Conservation (phyloP, 176 grass and related monocot genomes). For the Saccharum officinarum region DNA sequence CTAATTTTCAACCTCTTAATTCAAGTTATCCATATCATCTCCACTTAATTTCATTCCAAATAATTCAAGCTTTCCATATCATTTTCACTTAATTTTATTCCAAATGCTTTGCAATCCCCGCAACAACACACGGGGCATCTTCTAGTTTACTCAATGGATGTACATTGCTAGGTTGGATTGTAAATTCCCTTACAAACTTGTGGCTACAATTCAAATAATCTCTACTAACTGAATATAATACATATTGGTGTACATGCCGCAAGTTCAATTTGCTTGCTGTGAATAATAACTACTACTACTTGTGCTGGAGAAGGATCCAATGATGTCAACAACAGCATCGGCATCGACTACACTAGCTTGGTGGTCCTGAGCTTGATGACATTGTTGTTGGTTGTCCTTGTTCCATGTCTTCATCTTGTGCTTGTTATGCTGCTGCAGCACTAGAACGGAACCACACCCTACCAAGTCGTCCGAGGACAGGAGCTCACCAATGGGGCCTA, state of each 20-base stretch:
- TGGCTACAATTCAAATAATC: background rate
- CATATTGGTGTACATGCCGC: background rate
- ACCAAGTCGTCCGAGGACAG: constrained; percentile 68
- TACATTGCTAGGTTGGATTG: background rate
- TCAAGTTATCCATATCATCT: no score
- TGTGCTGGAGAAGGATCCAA: background rate
- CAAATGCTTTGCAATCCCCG: no score
- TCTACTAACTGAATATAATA: background rate
- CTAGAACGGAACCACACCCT: constrained; percentile 54
- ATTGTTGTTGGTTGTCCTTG: background rate
- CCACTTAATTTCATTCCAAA: no score
- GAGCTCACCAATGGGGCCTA: constrained; percentile 70
- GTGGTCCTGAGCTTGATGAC: background rate
- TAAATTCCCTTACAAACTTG: background rate
- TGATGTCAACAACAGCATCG: constrained; percentile 19
- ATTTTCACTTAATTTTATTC: no score
- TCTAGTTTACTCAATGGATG: no score
- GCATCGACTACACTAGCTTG: background rate
- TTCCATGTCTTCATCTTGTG: constrained; percentile 32
- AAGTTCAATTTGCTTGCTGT: background rate
- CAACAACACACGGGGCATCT: no score
- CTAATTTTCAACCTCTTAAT: no score
- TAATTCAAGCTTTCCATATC: no score
- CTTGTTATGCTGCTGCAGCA: constrained; percentile 55
- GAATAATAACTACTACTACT: background rate